A percentile compares a stretch with the other conserved stretches of the same genome.
These are phyloP conservation scores for Apiospora rasikravindrae DNA, from an alignment of 2,329 filamentous ascomycete species.

Conservation along the genomic window DNA sequence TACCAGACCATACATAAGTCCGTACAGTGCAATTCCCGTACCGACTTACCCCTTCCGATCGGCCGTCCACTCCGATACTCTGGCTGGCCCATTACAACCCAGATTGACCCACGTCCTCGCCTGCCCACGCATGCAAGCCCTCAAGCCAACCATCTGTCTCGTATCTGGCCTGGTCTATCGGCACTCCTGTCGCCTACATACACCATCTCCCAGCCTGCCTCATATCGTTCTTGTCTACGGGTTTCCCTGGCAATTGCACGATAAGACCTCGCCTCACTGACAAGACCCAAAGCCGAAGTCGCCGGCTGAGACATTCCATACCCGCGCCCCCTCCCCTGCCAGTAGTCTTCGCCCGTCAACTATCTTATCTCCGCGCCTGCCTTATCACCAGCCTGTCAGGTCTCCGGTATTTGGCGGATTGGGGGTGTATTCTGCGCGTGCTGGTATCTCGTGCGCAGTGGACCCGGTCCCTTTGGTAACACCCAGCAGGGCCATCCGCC, in stretches of 20 bases:
- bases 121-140: not conserved
- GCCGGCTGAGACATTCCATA: not conserved
- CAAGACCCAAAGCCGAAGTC: not conserved
- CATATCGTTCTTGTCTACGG: not conserved
- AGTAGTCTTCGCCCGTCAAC: not conserved
- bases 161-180: not conserved
- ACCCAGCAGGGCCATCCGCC: not conserved
- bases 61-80: not conserved
- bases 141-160: not conserved
- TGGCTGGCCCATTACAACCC: constrained; percentile 1
- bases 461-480: not conserved
- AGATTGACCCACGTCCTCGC: constrained; percentile 1
- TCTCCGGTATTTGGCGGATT: not conserved
- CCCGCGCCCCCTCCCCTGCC: not conserved
- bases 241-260: not conserved
- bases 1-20: not conserved
- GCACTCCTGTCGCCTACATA: not conserved
- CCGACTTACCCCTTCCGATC: not conserved
- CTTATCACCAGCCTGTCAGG: constrained; percentile 9
- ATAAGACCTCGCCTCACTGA: not conserved
- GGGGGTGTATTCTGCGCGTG: not conserved
- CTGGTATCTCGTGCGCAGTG: constrained; percentile 11
- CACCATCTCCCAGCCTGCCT: not conserved
- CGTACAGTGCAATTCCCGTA: constrained; percentile 3
- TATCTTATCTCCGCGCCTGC: constrained; percentile 13